Percentiles rank a stretch among this genome's conserved stretches.
phyloP scores from a whole-genome alignment of 2,329 filamentous ascomycete species.

The Xylariomycetidae sp. region DNA sequence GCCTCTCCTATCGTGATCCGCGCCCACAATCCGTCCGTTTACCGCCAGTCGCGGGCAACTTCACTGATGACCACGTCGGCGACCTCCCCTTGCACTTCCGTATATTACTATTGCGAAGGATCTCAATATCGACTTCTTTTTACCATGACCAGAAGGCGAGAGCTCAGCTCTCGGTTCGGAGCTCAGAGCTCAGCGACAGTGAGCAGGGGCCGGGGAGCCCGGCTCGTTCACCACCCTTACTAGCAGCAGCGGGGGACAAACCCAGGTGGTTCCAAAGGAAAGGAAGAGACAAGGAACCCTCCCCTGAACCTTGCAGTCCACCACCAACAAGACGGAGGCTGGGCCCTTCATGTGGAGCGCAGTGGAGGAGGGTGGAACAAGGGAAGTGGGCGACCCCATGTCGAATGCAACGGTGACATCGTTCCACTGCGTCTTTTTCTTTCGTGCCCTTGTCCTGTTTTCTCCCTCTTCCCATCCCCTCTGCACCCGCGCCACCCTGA shows the following conservation, averaged over 20 bases:
- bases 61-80: too few species aligned
- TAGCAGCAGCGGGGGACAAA: slow-evolving; percentile 3
- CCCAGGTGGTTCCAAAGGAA: slow-evolving; percentile 2
- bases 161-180: too few species aligned
- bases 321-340: slow-evolving; percentile 3
- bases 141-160: too few species aligned
- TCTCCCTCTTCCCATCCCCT: neutral
- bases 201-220: slow-evolving; percentile 2
- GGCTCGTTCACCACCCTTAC: too few species aligned
- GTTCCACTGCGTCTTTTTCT: slow-evolving; percentile 13
- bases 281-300: neutral
- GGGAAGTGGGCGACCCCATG: neutral
- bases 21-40: too few species aligned
- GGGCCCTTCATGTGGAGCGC: slow-evolving; percentile 3
- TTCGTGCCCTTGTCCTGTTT: slow-evolving; percentile 3
- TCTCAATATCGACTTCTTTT: too few species aligned
- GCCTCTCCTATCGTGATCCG: too few species aligned
- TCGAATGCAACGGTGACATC: slow-evolving; percentile 14
- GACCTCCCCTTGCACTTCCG: too few species aligned
- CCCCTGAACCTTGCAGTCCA: slow-evolving; percentile 15
- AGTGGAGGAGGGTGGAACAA: neutral
- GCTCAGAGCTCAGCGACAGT: too few species aligned
- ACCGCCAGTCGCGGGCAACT: too few species aligned
- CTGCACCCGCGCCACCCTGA: too few species aligned
- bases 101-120: too few species aligned